Base-by-base conservation (phyloP, 768 basidiomycete genomes). In the Amyloporia xantha region DNA sequence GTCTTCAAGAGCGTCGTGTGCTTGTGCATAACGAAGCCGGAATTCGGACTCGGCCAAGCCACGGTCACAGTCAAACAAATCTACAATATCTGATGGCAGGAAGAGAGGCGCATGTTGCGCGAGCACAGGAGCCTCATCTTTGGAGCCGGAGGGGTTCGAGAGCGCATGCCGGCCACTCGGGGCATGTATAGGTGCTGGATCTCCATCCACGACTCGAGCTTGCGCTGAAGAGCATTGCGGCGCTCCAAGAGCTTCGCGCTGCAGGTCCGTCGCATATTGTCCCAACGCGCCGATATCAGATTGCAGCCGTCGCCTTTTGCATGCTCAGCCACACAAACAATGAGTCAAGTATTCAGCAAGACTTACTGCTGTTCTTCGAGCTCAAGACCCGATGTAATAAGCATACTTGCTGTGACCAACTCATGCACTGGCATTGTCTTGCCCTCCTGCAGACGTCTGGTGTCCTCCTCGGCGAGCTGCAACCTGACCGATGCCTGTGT, bases 1-100 rank as follows among this genome's bases (percentile, higher is more conserved):
- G 20, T 52, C 41, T 13, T 20, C 30, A 15, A 52, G 46, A 13
- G 46, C 41, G 11, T 48, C 46, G 20, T 36, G n/a, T 15, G 46
- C 46, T 19, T 47, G 46, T 7, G 28, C 51, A 13, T 43, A 15
- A 5, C 51, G 46, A 10, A 52, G 25, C 1, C 26, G 46, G 40
- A 35, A 42, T 25, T 52, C 51, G 5, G 9, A n/a, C 1, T 48
- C 19, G 12, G 48, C 30, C 2, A 52, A 35, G 2, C 11, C 21
- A 27, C 28, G 13, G 9, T 23, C 5, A 30, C 38, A 41, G 28
- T 11, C 28, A 7, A 27, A 4, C 13, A 2, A 5, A 19, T 20
- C 15, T 15, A 6, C 12, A 12, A 24, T 9, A 7, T 26, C 11
- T 5, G 49, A 51, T 0, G 54, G 54, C 6, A 54, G 42, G 2